phyloP scores from a whole-genome alignment of 2,329 filamentous ascomycete species.

The Zymoseptoria ardabiliae region DNA sequence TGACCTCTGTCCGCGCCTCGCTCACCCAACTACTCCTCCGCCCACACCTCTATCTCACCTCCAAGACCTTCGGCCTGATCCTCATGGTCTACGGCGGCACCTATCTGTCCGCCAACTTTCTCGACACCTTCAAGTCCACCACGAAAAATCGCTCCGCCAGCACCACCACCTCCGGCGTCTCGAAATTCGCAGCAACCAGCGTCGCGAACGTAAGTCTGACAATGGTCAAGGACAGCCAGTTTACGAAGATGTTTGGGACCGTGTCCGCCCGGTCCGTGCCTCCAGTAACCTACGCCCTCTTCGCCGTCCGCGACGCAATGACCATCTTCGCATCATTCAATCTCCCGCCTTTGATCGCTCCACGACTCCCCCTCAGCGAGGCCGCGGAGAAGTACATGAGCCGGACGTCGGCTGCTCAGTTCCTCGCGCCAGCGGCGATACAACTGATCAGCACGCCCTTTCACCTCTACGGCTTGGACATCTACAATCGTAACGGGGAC shows the following conservation, averaged over 20 bases:
- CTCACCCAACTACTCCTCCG: conserved; percentile 49
- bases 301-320: conserved; percentile 73
- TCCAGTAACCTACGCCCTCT: conserved; percentile 65
- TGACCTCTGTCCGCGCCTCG: conserved; percentile 53
- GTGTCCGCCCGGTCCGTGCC: conserved; percentile 51
- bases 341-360: conserved; percentile 70
- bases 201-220: conserved; percentile 78
- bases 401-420: conserved; percentile 57
- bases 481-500: conserved; percentile 64
- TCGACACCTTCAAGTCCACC: conserved; percentile 73
- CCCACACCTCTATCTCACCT: conserved; percentile 55
- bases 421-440: conserved; percentile 68
- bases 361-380: conserved; percentile 45
- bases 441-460: conserved; percentile 76
- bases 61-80: conserved; percentile 62
- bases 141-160: conserved; percentile 49
- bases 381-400: conserved; percentile 48
- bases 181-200: conserved; percentile 75
- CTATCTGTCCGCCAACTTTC: conserved; percentile 78
- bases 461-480: conserved; percentile 75
- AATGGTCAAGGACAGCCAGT: conserved; percentile 83
- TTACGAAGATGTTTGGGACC: conserved; percentile 74
- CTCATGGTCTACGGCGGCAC: conserved; percentile 72
- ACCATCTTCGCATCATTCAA: conserved; percentile 94
- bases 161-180: conserved; percentile 62